Conservation (phyloP, 192 early-diverging fungal species). For the Linderina pennispora region DNA sequence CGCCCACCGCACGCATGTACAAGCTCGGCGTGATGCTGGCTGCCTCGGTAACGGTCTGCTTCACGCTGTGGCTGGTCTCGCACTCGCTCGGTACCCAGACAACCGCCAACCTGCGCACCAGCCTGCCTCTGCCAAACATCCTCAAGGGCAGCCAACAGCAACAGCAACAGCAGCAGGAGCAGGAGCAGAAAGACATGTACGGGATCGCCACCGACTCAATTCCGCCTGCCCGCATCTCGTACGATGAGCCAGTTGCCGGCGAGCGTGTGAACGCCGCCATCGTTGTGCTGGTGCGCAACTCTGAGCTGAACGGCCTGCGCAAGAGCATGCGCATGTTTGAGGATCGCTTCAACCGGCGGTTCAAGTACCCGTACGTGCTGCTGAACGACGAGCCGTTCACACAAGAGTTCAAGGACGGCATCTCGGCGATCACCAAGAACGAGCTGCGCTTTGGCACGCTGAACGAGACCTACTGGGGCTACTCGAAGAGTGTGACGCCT, state of each 20-base stretch:
- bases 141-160: neutral
- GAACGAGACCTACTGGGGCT: constrained; percentile 34
- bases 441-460: constrained; percentile 39
- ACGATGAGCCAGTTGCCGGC: constrained; percentile 27
- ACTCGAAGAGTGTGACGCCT: constrained; percentile 36
- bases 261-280: constrained; percentile 53
- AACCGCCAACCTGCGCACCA: constrained; percentile 13
- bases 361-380: constrained; percentile 74
- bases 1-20: constrained; percentile 41
- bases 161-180: neutral
- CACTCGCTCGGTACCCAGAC: constrained; percentile 1
- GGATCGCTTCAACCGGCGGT: constrained; percentile 63
- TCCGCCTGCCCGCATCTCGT: constrained; percentile 24
- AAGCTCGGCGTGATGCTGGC: constrained; percentile 21
- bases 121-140: constrained; percentile 6
- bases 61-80: constrained; percentile 32
- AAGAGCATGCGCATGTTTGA: constrained; percentile 57
- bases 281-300: constrained; percentile 62
- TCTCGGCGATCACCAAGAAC: constrained; percentile 35
- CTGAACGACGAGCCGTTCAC: constrained; percentile 71
- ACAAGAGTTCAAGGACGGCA: constrained; percentile 56
- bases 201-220: constrained; percentile 9
- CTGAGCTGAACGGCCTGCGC: constrained; percentile 55
- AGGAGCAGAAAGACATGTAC: neutral
- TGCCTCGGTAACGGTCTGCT: constrained; percentile 9